phyloP scores from a whole-genome alignment of 208 protist genomes.

The Trypanosoma rangeli region DNA sequence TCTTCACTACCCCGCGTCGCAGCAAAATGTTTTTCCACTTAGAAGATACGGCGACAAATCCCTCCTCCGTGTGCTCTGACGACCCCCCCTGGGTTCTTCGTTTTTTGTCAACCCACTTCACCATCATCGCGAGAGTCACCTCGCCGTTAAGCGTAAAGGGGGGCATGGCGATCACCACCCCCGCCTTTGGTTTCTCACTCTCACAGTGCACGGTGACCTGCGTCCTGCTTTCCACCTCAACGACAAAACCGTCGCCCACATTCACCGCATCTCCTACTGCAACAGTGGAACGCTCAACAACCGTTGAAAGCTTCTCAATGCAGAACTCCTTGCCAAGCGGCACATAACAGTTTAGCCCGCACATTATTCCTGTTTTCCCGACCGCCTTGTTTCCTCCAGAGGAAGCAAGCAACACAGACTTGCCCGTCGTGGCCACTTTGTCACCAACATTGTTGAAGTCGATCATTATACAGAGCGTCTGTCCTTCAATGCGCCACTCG shows the following conservation, averaged over 20 bases:
- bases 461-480: conserved; percentile 63
- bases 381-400: conserved; percentile 69
- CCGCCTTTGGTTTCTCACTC: neutral
- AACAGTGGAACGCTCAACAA: conserved; percentile 11
- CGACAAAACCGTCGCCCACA: conserved; percentile 40
- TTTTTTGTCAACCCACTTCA: conserved; percentile 8
- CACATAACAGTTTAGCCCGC: conserved; percentile 73
- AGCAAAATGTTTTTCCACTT: conserved; percentile 22
- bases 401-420: conserved; percentile 70
- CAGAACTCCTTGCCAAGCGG: conserved; percentile 33
- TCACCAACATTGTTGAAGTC: conserved; percentile 49
- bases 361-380: conserved; percentile 61
- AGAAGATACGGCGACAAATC: conserved; percentile 16
- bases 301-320: conserved; percentile 30
- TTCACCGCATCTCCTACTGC: conserved; percentile 29
- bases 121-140: neutral
- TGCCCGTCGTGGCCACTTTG: conserved; percentile 50
- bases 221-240: conserved; percentile 24
- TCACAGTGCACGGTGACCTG: conserved; percentile 21
- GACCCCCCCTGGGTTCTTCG: neutral
- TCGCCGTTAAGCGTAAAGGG: conserved; percentile 13
- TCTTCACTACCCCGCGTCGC: conserved; percentile 1
- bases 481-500: conserved; percentile 38
- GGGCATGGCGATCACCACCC: neutral
- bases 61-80: neutral